phyloP scores from a whole-genome alignment of 495 filamentous ascomycete species.

The Hypoxylon rickii region DNA sequence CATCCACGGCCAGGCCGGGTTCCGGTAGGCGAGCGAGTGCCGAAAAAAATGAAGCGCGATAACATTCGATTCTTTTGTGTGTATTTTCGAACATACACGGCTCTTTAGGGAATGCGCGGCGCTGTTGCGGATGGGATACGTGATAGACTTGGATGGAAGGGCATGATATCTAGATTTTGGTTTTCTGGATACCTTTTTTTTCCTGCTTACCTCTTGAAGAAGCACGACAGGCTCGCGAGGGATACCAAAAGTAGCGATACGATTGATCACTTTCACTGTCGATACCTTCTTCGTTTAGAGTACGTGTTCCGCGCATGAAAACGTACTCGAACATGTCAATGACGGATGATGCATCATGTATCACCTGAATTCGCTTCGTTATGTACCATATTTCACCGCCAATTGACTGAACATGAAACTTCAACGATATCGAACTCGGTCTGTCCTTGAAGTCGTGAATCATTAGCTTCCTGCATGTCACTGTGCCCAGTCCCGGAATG shows the following conservation, averaged over 20 bases:
- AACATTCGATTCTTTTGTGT: conserved; percentile 29
- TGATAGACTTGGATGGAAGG: conserved; percentile 6
- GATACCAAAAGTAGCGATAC: neutral
- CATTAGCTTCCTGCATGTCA: too few species aligned
- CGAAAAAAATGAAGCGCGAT: too few species aligned
- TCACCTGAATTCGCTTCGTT: conserved; percentile 20
- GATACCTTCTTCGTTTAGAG: conserved; percentile 1
- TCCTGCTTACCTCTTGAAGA: too few species aligned
- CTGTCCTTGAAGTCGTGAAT: neutral
- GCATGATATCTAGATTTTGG: neutral
- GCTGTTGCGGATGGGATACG: too few species aligned
- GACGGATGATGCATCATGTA: neutral
- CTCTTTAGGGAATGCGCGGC: conserved; percentile 12
- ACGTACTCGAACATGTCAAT: conserved; percentile 1
- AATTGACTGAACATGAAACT: conserved; percentile 19
- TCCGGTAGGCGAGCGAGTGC: conserved; percentile 22
- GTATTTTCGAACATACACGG: conserved; percentile 2
- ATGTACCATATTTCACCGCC: conserved; percentile 27
- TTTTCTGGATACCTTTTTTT: neutral
- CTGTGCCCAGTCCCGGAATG: too few species aligned
- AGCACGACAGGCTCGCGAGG: too few species aligned
- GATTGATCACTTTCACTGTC: neutral
- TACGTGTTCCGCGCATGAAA: neutral
- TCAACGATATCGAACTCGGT: conserved; percentile 3
- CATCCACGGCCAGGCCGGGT: conserved; percentile 21